These are phyloP conservation scores for Penicillium silybi DNA, from an alignment of 495 filamentous ascomycete species.

Conservation along the genomic window DNA sequence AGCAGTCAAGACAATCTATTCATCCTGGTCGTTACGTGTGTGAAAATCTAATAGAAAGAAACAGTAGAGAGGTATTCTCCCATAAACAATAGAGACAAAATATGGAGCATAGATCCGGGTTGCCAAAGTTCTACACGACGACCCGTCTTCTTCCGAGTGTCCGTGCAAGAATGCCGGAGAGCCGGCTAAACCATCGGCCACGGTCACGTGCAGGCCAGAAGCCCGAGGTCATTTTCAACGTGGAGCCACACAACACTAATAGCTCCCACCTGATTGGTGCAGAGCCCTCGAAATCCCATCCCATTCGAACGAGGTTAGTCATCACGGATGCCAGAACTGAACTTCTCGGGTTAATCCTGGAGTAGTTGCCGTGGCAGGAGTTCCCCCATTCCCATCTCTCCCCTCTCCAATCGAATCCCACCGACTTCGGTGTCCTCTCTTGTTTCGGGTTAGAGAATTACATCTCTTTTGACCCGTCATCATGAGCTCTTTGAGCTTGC, in stretches of 20 bases:
- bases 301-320: constrained; percentile 20
- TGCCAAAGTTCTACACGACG: not conserved
- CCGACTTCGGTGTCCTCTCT: constrained; percentile 20
- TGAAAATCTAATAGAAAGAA: too few relatives aligned
- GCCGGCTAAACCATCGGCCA: not conserved
- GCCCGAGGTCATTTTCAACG: not conserved
- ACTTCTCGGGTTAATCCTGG: constrained; percentile 19
- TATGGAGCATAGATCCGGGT: not conserved
- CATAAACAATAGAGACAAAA: not conserved
- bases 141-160: not conserved
- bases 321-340: constrained; percentile 33
- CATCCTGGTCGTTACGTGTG: too few relatives aligned
- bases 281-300: not conserved
- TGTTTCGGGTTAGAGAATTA: constrained; percentile 28
- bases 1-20: too few relatives aligned
- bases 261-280: not conserved
- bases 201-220: not conserved
- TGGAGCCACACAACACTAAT: not conserved
- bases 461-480: constrained; percentile 35
- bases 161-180: not conserved
- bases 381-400: constrained; percentile 20
- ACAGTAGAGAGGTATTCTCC: not conserved
- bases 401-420: constrained; percentile 20
- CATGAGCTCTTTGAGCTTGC: constrained; percentile 57
- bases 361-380: constrained; percentile 20